These are phyloP conservation scores for Colletotrichum tofieldiae DNA, from an alignment of 2,329 filamentous ascomycete genomes.

Conservation along the genomic window DNA sequence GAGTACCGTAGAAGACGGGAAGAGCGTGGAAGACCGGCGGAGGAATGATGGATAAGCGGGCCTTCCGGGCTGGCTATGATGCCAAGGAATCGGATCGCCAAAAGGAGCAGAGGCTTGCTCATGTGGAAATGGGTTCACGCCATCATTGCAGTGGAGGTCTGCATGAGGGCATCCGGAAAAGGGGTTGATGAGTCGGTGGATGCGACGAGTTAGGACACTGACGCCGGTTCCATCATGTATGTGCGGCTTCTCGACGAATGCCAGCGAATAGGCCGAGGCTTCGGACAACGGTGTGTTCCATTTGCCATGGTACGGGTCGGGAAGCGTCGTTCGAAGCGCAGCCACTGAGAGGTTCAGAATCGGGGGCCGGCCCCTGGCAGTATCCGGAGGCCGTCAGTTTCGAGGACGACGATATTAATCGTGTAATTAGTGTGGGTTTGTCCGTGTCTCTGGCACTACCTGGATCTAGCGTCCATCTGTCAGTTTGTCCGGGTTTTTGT, in stretches of 20 bases:
- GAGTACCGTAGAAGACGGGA: not conserved
- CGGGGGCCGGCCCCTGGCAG: not conserved
- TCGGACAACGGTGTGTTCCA: slow-evolving; percentile 5
- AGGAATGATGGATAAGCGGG: slow-evolving; percentile 3
- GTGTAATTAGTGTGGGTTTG: not conserved
- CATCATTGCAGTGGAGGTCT: slow-evolving; percentile 33
- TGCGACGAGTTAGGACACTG: slow-evolving; percentile 26
- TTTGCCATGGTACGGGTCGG: not conserved
- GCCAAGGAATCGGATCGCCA: slow-evolving; percentile 5
- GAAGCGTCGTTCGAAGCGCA: not conserved
- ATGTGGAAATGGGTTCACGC: slow-evolving; percentile 11
- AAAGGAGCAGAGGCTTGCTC: slow-evolving; percentile 8
- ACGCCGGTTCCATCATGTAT: slow-evolving; percentile 14
- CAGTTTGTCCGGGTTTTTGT: slow-evolving; percentile 10
- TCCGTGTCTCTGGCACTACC: not conserved
- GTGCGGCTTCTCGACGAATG: not conserved
- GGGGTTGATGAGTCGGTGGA: not conserved
- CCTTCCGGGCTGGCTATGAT: slow-evolving; percentile 2
- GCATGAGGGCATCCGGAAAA: slow-evolving; percentile 2
- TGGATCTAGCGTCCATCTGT: slow-evolving; percentile 13
- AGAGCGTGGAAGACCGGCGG: slow-evolving; percentile 8
- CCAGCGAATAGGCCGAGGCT: not conserved
- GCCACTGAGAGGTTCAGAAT: slow-evolving; percentile 2
- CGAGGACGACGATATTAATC: not conserved
- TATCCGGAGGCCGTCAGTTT: slow-evolving; percentile 3